Evolutionary conservation across 202 grass and related monocot genomes (phyloP).

Genomic region (Carex arenaria): DNA sequence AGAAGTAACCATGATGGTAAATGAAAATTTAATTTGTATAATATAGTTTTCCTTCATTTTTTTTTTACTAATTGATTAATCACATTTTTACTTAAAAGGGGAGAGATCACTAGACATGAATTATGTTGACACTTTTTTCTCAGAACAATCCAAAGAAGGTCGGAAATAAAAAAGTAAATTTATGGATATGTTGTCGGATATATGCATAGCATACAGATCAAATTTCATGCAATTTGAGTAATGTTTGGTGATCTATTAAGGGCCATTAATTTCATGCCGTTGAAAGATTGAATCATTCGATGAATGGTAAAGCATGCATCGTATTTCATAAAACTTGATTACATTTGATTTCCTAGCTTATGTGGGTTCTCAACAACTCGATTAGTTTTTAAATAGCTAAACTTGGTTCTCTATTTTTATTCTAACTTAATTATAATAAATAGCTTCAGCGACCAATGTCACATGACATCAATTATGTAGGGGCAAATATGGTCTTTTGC

Average conservation of each 20-base stretch:
- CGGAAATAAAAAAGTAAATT: background rate
- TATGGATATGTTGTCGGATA: background rate
- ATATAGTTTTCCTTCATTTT: background rate
- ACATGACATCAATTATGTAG: background rate
- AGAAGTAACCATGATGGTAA: background rate
- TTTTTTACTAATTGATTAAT: background rate
- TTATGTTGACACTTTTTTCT: background rate
- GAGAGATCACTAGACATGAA: background rate
- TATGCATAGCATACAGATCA: background rate
- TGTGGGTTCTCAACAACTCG: background rate
- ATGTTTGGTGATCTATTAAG: background rate
- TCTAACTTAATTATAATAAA: conserved; percentile 7
- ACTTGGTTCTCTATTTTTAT: background rate
- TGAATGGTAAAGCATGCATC: background rate
- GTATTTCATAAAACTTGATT: background rate
- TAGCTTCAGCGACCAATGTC: background rate
- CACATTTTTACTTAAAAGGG: background rate
- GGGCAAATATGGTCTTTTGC: background rate
- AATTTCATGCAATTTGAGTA: background rate
- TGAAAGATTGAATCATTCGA: background rate
- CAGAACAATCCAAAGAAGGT: background rate
- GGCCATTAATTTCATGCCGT: background rate
- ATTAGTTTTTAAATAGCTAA: background rate
- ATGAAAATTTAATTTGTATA: background rate
- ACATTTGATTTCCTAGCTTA: background rate